These are phyloP conservation scores for Flaveria linearis DNA, from an alignment of 129 eudicot species.

Conservation along the genomic window DNA sequence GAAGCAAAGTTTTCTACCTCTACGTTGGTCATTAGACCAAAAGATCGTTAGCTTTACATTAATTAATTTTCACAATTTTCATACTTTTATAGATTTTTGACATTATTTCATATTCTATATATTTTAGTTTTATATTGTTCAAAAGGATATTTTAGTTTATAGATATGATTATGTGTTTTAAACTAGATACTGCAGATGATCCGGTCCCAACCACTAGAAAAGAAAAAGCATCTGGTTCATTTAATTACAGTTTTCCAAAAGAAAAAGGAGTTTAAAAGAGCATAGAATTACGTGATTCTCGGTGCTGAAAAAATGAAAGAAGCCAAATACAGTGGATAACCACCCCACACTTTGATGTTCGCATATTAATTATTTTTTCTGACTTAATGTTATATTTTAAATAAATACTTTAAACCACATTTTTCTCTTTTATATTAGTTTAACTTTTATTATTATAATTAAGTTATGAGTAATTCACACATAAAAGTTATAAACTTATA, in stretches of 20 bases:
- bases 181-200: no score
- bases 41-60: no score
- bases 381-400: not conserved
- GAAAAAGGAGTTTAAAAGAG: slow-evolving; percentile 2
- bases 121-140: no score
- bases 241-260: slow-evolving; percentile 6
- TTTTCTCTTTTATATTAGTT: not conserved
- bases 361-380: slow-evolving; percentile 14
- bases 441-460: no score
- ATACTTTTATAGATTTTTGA: no score
- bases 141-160: no score
- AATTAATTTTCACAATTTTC: no score
- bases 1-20: no score
- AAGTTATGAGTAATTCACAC: not conserved
- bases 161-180: no score
- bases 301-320: slow-evolving; percentile 23
- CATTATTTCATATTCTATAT: no score
- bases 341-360: slow-evolving; percentile 33
- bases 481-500: no score
- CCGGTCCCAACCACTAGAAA: not conserved
- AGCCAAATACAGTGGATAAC: slow-evolving; percentile 36
- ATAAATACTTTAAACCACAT: not conserved
- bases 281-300: slow-evolving; percentile 38
- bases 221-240: slow-evolving; percentile 12
- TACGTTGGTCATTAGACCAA: no score